Percentiles rank a stretch among this genome's conserved stretches.
phyloP scores from a whole-genome alignment of 768 basidiomycete species.

The Russula olivacea region DNA sequence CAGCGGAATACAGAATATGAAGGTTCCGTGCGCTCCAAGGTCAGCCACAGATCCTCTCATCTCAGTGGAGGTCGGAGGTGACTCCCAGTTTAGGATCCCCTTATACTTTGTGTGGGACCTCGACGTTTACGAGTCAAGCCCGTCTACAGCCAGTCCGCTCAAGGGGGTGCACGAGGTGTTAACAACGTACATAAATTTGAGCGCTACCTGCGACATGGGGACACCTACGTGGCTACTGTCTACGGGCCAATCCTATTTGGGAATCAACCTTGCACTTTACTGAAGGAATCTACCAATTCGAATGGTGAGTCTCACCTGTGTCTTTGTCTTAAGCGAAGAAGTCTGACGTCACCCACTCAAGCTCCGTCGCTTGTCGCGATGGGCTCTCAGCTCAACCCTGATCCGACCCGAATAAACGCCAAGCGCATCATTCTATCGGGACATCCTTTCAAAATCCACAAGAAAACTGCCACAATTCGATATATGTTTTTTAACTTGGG shows the following conservation, averaged over 20 bases:
- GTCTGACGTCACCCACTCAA: constrained; percentile 29
- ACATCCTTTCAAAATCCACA: constrained; percentile 95
- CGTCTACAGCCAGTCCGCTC: constrained; percentile 86
- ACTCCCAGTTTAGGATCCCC: constrained; percentile 55
- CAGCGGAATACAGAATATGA: constrained; percentile 94
- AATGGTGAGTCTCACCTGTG: constrained; percentile 46
- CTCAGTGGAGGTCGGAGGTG: neutral
- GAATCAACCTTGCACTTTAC: constrained; percentile 69
- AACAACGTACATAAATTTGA: constrained; percentile 99
- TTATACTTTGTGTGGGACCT: constrained; percentile 85
- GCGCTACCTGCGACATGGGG: constrained; percentile 79
- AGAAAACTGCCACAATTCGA: constrained; percentile 92
- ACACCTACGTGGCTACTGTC: constrained; percentile 74
- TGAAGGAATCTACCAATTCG: constrained; percentile 60
- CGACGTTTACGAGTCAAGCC: constrained; percentile 81
- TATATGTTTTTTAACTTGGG: constrained; percentile 98
- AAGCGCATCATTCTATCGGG: constrained; percentile 95
- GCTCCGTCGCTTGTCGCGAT: constrained; percentile 82
- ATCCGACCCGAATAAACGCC: constrained; percentile 85
- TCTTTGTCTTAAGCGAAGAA: constrained; percentile 5
- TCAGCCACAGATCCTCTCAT: constrained; percentile 28
- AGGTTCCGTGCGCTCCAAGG: constrained; percentile 87
- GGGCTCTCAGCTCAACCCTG: constrained; percentile 82
- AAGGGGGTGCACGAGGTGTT: constrained; percentile 81
- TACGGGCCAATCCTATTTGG: constrained; percentile 91